Evolutionary conservation across 2,329 filamentous ascomycete species (phyloP).

Genomic region (Fusarium chlamydosporum): DNA sequence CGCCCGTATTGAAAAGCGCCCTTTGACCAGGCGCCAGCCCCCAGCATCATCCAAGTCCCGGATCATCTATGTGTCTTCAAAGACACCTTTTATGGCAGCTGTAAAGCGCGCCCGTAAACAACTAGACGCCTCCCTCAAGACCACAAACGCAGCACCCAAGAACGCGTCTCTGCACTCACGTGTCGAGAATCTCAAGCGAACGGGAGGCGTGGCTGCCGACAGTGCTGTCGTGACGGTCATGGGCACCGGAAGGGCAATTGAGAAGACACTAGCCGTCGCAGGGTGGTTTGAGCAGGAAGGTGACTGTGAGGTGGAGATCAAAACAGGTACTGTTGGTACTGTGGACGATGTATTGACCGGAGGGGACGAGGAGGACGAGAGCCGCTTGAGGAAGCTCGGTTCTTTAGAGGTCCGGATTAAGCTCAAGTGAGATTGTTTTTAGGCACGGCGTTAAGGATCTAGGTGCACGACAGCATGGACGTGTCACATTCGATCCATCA

Average conservation of each 20-base stretch:
- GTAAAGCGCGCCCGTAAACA: constrained; percentile 75
- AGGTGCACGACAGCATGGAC: constrained; percentile 11
- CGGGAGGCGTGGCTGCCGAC: constrained; percentile 48
- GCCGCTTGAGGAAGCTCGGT: constrained; percentile 64
- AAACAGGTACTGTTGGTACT: constrained; percentile 73
- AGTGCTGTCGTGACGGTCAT: constrained; percentile 67
- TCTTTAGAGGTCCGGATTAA: constrained; percentile 65
- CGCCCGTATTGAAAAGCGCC: constrained; percentile 64
- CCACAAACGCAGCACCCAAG: constrained; percentile 63
- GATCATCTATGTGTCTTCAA: constrained; percentile 74
- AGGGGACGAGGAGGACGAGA: constrained; percentile 58
- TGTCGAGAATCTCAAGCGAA: constrained; percentile 59
- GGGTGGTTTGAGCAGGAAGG: constrained; percentile 74
- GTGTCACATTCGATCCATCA: constrained; percentile 18
- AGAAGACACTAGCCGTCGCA: constrained; percentile 73
- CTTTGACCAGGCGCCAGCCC: constrained; percentile 59
- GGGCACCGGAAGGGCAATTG: constrained; percentile 76
- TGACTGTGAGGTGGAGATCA: constrained; percentile 70
- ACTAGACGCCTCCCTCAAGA: constrained; percentile 66
- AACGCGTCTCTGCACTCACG: constrained; percentile 63
- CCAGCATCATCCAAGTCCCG: constrained; percentile 61
- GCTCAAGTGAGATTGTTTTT: constrained; percentile 57
- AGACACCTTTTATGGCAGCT: constrained; percentile 76
- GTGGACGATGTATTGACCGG: constrained; percentile 74
- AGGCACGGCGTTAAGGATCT: constrained; percentile 22